These are phyloP conservation scores for Babesia bigemina DNA, from an alignment of 169 alveolate genomes.

Conservation along the genomic window DNA sequence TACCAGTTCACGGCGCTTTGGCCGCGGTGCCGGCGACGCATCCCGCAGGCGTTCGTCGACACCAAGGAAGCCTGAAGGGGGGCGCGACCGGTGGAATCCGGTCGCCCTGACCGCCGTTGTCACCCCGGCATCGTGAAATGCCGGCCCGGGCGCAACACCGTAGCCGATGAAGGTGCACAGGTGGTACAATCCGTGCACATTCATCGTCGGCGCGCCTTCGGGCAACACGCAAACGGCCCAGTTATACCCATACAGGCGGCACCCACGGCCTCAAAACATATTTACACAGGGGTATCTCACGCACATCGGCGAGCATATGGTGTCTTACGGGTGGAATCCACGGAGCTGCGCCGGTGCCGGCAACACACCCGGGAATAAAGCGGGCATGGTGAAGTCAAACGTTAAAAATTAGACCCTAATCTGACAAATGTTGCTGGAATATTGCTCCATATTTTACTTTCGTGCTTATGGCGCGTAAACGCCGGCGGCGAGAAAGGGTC, in stretches of 20 bases:
- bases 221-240: neutral
- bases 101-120: neutral
- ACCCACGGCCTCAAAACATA: neutral
- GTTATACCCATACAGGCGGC: neutral
- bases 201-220: slow-evolving; percentile 6
- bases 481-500: too few species aligned
- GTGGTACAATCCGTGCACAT: slow-evolving; percentile 23
- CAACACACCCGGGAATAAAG: too few species aligned
- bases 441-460: too few species aligned
- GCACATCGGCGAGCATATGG: too few species aligned
- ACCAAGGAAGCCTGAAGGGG: slow-evolving; percentile 19
- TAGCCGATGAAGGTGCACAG: slow-evolving; percentile 22
- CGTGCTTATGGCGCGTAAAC: too few species aligned
- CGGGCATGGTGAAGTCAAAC: too few species aligned
- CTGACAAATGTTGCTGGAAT: too few species aligned
- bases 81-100: slow-evolving; percentile 21
- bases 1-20: neutral
- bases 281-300: too few species aligned
- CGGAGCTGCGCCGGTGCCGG: too few species aligned
- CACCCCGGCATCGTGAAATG: neutral
- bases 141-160: neutral
- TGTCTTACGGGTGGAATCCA: too few species aligned
- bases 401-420: too few species aligned
- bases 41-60: neutral
- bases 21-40: neutral